Conservation (phyloP, 2,329 filamentous ascomycete genomes). For the Pseudocercospora musae region DNA sequence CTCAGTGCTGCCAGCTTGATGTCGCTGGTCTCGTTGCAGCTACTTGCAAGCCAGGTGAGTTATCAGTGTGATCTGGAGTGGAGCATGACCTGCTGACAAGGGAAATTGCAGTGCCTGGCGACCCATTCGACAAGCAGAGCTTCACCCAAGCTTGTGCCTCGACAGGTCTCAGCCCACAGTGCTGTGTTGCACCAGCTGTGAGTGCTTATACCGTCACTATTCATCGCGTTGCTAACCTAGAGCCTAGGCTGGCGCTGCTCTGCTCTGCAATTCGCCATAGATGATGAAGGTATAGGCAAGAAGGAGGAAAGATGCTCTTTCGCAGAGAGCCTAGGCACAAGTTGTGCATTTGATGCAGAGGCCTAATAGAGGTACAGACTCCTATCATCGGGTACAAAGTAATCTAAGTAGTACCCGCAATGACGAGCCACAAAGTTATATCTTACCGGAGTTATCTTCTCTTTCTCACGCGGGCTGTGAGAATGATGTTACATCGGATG, state of each 20-base stretch:
- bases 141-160: conserved; percentile 67
- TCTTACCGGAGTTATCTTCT: too few relatives aligned
- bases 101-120: conserved; percentile 17
- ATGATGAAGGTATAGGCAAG: too few relatives aligned
- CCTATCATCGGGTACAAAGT: too few relatives aligned
- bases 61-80: neutral
- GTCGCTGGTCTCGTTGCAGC: neutral
- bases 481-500: too few relatives aligned
- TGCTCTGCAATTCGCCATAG: conserved; percentile 9
- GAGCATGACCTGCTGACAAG: neutral
- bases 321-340: too few relatives aligned
- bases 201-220: neutral
- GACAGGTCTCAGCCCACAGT: conserved; percentile 2
- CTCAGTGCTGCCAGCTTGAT: conserved; percentile 10
- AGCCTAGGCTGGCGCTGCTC: conserved; percentile 2
- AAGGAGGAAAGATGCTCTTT: too few relatives aligned
- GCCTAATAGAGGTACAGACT: too few relatives aligned
- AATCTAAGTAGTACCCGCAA: too few relatives aligned
- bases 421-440: too few relatives aligned
- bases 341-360: too few relatives aligned
- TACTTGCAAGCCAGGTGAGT: conserved; percentile 9
- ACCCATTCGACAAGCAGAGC: conserved; percentile 79
- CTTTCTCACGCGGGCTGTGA: too few relatives aligned
- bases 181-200: conserved; percentile 5
- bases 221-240: neutral